Base-by-base conservation (phyloP, 2,329 filamentous ascomycete genomes). In the Mariannaea elegans region DNA sequence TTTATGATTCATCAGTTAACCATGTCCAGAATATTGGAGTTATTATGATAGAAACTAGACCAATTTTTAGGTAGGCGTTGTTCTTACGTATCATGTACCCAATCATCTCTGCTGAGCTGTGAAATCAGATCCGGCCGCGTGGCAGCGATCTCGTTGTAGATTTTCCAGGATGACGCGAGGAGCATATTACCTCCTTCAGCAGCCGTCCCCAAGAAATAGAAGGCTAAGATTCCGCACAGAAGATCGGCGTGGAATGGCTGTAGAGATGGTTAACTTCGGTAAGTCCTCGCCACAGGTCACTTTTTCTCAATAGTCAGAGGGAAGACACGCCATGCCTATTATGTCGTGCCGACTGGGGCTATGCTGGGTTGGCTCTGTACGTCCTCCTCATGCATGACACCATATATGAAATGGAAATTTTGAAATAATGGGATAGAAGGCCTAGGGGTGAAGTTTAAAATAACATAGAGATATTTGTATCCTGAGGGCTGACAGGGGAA, bases 181-280 rank as follows among this genome's bases (percentile, higher is more conserved):
- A 23, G 19, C 19, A 24, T 49, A 19, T 49, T 49, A 7, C 46
- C 46, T 16, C 46, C 46, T 2, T 34, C 14, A 8, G 32, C 29
- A 23, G 72, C 46, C 81, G 80, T 44, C 63, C 64, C 81, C 76
- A 0, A 78, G 1, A 81, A 82, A 42, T 86, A 82, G 8, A 89
- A 75, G 2, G 83, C 82, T 13, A 90, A 78, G 3, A 89, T 78
- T 63, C 89, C 86, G 7, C 85, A 81, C 0, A 71, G 69, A 65
- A 36, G 46, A 13, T 49, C 31, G 5, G 32, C 24, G n/a, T 49
- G 29, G n/a, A 49, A 36, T 4, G 46, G 46, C 46, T 49, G n/a
- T 24, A 23, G 1, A 38, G 2, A 16, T 7, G 7, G 46, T 49
- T 18, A 49, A 19, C 13, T 38, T 41, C 16, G 7, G 38, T 21